A percentile compares a stretch with the other conserved stretches of the same genome.
phyloP scores from a whole-genome alignment of 352 stramenopile species.

The Pythium aquatile region DNA sequence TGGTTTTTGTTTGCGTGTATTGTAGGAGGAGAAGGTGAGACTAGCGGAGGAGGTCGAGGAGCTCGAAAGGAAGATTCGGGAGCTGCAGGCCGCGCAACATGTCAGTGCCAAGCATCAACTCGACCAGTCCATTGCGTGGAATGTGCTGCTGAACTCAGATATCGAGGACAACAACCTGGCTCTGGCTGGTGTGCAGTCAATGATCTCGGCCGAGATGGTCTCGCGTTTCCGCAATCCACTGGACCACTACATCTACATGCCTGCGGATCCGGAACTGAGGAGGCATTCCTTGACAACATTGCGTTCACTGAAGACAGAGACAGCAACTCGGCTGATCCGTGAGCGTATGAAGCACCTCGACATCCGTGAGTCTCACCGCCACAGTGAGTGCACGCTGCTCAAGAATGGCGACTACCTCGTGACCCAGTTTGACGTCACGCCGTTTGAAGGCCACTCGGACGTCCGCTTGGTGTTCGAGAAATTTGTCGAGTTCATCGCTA shows the following conservation, averaged over 20 bases:
- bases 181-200: constrained; percentile 11
- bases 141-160: constrained; percentile 5
- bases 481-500: constrained; percentile 9
- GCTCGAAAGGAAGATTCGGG: not conserved
- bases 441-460: constrained; percentile 11
- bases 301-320: not conserved
- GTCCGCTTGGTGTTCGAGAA: constrained; percentile 13
- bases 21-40: not conserved
- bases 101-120: not conserved
- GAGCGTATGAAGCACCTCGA: constrained; percentile 13
- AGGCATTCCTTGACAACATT: constrained; percentile 4
- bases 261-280: constrained; percentile 3
- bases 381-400: constrained; percentile 12
- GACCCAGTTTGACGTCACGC: constrained; percentile 12
- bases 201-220: constrained; percentile 9
- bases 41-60: constrained; percentile 10
- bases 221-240: constrained; percentile 13
- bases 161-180: constrained; percentile 11
- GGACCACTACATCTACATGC: constrained; percentile 19
- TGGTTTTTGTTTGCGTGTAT: too few species aligned
- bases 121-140: constrained; percentile 5
- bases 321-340: not conserved
- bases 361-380: constrained; percentile 14
- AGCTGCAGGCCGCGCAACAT: not conserved
- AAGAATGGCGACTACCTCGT: constrained; percentile 19